phyloP scores from a whole-genome alignment of 768 basidiomycete species.

The Pulveroboletus sp. region DNA sequence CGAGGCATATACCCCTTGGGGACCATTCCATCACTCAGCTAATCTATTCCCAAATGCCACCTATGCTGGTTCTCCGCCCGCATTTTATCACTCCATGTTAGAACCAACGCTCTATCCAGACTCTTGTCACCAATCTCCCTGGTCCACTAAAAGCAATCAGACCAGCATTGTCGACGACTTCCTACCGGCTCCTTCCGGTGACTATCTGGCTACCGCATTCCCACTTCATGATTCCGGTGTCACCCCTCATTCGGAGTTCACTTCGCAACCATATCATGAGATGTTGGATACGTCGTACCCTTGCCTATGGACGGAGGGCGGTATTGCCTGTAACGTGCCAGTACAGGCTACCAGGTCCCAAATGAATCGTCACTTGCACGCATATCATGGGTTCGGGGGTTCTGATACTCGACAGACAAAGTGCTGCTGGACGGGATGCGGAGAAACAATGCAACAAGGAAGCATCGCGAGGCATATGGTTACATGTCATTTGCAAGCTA shows the following conservation, averaged over 20 bases:
- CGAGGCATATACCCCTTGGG: slow-evolving; percentile 8
- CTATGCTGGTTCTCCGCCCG: background rate
- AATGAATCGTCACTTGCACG: slow-evolving; percentile 27
- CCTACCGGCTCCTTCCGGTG: background rate
- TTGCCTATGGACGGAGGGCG: slow-evolving; percentile 19
- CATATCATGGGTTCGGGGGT: slow-evolving; percentile 21
- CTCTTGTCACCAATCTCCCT: background rate
- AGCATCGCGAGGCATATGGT: slow-evolving; percentile 28
- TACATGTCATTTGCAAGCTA: slow-evolving; percentile 25
- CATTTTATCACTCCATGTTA: background rate
- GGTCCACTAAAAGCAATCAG: background rate
- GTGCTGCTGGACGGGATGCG: slow-evolving; percentile 22
- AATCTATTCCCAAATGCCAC: background rate
- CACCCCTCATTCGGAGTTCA: background rate
- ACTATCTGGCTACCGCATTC: background rate
- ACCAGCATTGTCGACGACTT: slow-evolving; percentile 1
- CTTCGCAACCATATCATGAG: slow-evolving; percentile 1
- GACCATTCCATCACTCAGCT: background rate
- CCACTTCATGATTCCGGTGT: background rate
- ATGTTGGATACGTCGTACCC: slow-evolving; percentile 7
- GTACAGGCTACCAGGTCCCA: slow-evolving; percentile 22
- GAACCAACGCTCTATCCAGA: background rate
- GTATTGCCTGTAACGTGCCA: slow-evolving; percentile 10
- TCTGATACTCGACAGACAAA: slow-evolving; percentile 17
- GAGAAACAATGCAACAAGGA: slow-evolving; percentile 25